Percentiles rank a stretch among this genome's conserved stretches.
Evolutionary conservation across 2,329 filamentous ascomycete species (phyloP).

Genomic region (Botrytis fabae): DNA sequence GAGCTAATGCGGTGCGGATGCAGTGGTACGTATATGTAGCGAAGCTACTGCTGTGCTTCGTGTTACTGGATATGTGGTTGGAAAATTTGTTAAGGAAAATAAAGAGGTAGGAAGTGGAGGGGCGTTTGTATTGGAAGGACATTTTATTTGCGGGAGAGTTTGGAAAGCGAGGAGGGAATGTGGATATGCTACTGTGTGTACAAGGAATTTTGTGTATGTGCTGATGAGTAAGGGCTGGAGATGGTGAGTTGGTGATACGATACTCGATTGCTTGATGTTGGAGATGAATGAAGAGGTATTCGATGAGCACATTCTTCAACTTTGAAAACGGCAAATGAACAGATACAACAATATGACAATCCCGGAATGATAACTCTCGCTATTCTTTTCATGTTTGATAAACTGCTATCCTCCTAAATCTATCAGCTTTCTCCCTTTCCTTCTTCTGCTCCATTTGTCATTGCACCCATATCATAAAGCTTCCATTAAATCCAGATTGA

Average conservation of each 20-base stretch:
- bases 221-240: neutral
- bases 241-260: neutral
- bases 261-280: neutral
- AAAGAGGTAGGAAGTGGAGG: neutral
- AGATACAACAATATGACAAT: neutral
- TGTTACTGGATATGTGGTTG: neutral
- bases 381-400: neutral
- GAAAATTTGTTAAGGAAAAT: neutral
- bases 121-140: neutral
- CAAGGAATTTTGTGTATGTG: neutral
- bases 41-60: neutral
- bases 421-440: neutral
- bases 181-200: neutral
- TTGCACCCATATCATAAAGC: neutral
- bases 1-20: neutral
- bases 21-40: neutral
- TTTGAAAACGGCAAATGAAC: neutral
- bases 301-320: neutral
- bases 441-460: too few species aligned
- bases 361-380: neutral
- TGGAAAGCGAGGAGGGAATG: neutral
- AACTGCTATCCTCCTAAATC: neutral
- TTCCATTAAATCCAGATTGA: neutral
- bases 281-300: neutral
- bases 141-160: neutral